Conservation (phyloP, 2,329 filamentous ascomycete genomes). For the Bipolaris bicolor region DNA sequence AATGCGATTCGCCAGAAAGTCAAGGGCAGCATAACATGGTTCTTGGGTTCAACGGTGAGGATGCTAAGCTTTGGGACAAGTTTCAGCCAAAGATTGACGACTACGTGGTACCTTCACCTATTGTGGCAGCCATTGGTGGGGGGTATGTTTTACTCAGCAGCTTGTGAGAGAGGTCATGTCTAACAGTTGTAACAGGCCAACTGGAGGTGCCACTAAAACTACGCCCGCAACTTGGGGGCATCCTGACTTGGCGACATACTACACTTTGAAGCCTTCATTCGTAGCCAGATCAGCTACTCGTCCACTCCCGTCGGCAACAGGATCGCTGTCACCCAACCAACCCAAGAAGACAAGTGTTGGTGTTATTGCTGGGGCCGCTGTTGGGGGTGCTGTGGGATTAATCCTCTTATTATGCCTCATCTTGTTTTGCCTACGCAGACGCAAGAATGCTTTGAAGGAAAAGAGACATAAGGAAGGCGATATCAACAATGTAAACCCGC, state of each 20-base stretch:
- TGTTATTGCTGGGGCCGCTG: conserved; percentile 50
- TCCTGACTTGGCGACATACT: conserved; percentile 60
- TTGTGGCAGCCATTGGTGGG: conserved; percentile 56
- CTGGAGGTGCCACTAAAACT: conserved; percentile 61
- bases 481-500: background rate
- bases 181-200: conserved; percentile 44
- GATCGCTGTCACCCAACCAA: conserved; percentile 13
- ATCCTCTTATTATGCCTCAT: conserved; percentile 42
- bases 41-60: conserved; percentile 57
- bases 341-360: conserved; percentile 39
- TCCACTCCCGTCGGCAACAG: conserved; percentile 39
- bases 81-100: conserved; percentile 58
- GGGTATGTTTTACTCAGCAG: conserved; percentile 34
- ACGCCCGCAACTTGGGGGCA: conserved; percentile 59
- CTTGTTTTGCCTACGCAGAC: conserved; percentile 46
- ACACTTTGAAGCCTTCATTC: conserved; percentile 58
- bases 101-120: conserved; percentile 61
- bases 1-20: conserved; percentile 60
- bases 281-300: conserved; percentile 60
- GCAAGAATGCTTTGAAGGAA: conserved; percentile 41
- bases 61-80: conserved; percentile 58
- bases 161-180: conserved; percentile 17
- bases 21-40: conserved; percentile 65
- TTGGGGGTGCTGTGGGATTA: conserved; percentile 47
- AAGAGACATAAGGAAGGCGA: conserved; percentile 10